Evolutionary conservation across 768 basidiomycete genomes (phyloP).

Genomic region (Gautieria morchelliformis): DNA sequence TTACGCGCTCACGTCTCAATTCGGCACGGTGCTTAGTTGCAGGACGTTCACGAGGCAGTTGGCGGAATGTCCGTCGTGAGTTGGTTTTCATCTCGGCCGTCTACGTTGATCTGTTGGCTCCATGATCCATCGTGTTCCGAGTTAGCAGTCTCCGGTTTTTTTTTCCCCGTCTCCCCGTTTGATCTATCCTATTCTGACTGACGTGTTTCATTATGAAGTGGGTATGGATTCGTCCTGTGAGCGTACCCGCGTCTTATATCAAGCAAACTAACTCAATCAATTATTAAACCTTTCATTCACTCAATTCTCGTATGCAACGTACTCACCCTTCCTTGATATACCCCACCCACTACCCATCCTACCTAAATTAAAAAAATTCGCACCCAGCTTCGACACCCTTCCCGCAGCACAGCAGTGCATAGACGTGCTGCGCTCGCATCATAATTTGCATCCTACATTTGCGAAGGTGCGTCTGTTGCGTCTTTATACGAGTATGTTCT

Average conservation of each 20-base stretch:
- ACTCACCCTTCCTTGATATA: not conserved
- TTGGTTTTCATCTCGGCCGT: conserved; percentile 1
- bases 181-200: not conserved
- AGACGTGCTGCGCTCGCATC: conserved; percentile 52
- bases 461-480: conserved; percentile 49
- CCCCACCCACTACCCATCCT: too few relatives aligned
- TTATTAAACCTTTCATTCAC: too few relatives aligned
- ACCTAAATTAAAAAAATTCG: not conserved
- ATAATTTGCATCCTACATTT: conserved; percentile 79
- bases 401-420: conserved; percentile 72
- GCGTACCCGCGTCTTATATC: conserved; percentile 18
- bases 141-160: too few relatives aligned
- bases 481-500: too few relatives aligned
- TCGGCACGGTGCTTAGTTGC: conserved; percentile 66
- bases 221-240: conserved; percentile 73
- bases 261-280: too few relatives aligned
- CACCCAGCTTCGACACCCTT: conserved; percentile 51
- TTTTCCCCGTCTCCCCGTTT: too few relatives aligned
- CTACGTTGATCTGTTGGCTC: too few relatives aligned
- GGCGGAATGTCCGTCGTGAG: conserved; percentile 53
- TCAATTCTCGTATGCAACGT: not conserved
- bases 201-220: conserved; percentile 27
- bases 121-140: too few relatives aligned
- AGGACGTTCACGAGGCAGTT: conserved; percentile 79
- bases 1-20: conserved; percentile 60